A percentile compares a stretch with the other conserved stretches of the same genome.
Evolutionary conservation across 2,329 filamentous ascomycete species (phyloP).

Genomic region (Epicoccum nigrum): DNA sequence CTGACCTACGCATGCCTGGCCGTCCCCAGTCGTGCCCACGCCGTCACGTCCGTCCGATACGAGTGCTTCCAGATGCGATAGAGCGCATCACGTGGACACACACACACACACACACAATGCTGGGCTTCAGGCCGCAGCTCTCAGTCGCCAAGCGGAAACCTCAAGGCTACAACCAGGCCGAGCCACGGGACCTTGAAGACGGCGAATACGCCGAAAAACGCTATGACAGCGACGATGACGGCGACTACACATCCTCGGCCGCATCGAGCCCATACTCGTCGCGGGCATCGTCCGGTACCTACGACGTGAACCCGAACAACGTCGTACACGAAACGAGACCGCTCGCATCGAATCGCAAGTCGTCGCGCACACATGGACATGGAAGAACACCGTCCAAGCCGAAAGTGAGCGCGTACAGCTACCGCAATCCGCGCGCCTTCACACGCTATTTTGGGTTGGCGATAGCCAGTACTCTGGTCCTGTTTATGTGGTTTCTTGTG

Average conservation of each 20-base stretch:
- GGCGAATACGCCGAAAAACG: slow-evolving; percentile 49
- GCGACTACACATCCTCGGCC: slow-evolving; percentile 42
- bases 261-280: slow-evolving; percentile 61
- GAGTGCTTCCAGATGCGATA: slow-evolving; percentile 2
- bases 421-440: slow-evolving; percentile 73
- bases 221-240: slow-evolving; percentile 38
- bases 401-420: slow-evolving; percentile 52
- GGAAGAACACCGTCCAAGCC: slow-evolving; percentile 32
- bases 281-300: slow-evolving; percentile 50
- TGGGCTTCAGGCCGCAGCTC: slow-evolving; percentile 44
- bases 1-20: slow-evolving; percentile 3
- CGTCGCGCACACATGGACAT: slow-evolving; percentile 22
- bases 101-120: slow-evolving; percentile 28
- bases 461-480: slow-evolving; percentile 69
- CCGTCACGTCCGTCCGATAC: neutral
- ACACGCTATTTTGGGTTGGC: slow-evolving; percentile 78
- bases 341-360: slow-evolving; percentile 22
- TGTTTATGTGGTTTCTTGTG: slow-evolving; percentile 79
- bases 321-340: slow-evolving; percentile 23
- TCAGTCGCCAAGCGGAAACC: slow-evolving; percentile 47
- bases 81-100: neutral
- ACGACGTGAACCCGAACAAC: slow-evolving; percentile 41
- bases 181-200: slow-evolving; percentile 43
- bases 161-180: slow-evolving; percentile 40
- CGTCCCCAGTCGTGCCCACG: neutral